Evolutionary conservation across 208 protist species (phyloP).

Genomic region (Crithidia brevicula): DNA sequence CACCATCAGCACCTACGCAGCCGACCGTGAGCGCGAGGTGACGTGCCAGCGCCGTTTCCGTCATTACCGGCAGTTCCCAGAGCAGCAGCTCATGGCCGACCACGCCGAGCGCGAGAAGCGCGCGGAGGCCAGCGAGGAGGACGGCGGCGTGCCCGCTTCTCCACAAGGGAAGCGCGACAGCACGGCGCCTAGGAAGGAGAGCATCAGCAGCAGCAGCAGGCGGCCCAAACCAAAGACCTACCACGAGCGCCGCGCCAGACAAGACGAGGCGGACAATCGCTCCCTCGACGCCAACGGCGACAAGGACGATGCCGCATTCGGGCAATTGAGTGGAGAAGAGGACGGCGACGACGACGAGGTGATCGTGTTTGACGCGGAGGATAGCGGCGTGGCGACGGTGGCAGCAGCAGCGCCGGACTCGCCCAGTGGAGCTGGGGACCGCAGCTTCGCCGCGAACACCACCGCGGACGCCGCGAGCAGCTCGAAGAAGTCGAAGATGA

Average conservation of each 20-base stretch:
- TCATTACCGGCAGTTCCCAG: conserved; percentile 26
- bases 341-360: conserved; percentile 12
- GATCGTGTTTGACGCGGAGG: background rate
- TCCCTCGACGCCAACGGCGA: conserved; percentile 19
- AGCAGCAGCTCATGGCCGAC: conserved; percentile 20
- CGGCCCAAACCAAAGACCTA: background rate
- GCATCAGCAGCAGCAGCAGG: background rate
- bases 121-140: background rate
- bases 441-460: conserved; percentile 1
- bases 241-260: conserved; percentile 13
- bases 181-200: background rate
- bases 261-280: conserved; percentile 20
- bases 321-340: background rate
- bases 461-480: background rate
- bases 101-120: conserved; percentile 18
- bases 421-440: background rate
- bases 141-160: background rate
- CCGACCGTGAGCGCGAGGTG: conserved; percentile 5
- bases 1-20: conserved; percentile 4
- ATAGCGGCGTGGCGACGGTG: background rate
- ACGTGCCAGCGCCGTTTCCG: conserved; percentile 15
- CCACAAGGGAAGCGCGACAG: background rate
- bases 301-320: background rate
- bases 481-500: conserved; percentile 5
- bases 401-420: background rate